Conservation (phyloP, 2,329 filamentous ascomycete species). For the Ploettnerulaceae sp. region DNA sequence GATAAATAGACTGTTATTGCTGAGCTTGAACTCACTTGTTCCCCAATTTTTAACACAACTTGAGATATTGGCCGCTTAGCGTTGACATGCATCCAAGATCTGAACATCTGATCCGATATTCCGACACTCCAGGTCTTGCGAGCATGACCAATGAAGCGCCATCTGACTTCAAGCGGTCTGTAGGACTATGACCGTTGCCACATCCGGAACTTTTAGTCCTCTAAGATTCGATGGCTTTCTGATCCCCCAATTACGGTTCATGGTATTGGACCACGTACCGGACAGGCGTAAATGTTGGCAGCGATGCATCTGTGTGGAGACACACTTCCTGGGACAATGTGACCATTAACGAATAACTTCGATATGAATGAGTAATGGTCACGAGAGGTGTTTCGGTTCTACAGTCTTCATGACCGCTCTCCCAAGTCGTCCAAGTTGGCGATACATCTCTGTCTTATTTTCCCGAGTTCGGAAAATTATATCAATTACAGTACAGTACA, state of each 20-base stretch:
- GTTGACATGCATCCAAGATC: too few species aligned
- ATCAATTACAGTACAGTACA: neutral
- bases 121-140: conserved; percentile 3
- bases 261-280: conserved; percentile 16
- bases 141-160: conserved; percentile 7
- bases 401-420: neutral
- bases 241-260: neutral
- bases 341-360: conserved; percentile 15
- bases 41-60: too few species aligned
- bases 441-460: too few species aligned
- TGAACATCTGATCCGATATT: neutral
- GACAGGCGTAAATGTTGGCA: neutral
- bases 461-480: too few species aligned
- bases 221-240: neutral
- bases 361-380: conserved; percentile 9
- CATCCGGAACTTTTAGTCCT: neutral
- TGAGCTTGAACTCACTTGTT: too few species aligned
- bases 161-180: conserved; percentile 7
- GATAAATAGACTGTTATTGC: too few species aligned
- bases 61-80: too few species aligned
- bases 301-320: neutral
- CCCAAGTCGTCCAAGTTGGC: too few species aligned
- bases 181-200: neutral
- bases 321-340: conserved; percentile 4
- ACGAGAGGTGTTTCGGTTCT: conserved; percentile 15